phyloP scores from a whole-genome alignment of 2,329 filamentous ascomycete species.

The Tolypocladium tundrense region DNA sequence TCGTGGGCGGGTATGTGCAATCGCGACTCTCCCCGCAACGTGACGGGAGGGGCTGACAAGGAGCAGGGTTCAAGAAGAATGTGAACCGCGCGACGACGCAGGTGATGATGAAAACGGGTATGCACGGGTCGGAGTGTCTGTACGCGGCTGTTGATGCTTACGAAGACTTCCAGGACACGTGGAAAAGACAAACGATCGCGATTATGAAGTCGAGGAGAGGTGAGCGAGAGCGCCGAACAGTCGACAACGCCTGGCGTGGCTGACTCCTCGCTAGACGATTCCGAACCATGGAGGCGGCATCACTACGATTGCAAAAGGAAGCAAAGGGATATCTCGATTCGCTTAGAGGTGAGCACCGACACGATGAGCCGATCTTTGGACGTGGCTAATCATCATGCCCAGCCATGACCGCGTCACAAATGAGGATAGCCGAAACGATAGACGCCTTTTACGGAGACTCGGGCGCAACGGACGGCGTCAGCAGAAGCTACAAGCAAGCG shows the following conservation, averaged over 20 bases:
- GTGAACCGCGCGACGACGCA: constrained; percentile 98
- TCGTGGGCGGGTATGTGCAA: constrained; percentile 56
- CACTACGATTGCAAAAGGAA: constrained; percentile 88
- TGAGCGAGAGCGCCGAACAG: constrained; percentile 20
- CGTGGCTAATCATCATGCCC: background rate
- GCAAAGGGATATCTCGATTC: constrained; percentile 97
- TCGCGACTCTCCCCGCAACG: constrained; percentile 13
- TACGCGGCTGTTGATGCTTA: background rate
- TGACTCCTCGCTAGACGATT: constrained; percentile 57
- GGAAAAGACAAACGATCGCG: constrained; percentile 95
- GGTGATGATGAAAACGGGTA: constrained; percentile 99
- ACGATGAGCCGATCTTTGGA: background rate
- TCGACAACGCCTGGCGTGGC: background rate
- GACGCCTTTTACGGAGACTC: constrained; percentile 98
- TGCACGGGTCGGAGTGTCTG: constrained; percentile 10
- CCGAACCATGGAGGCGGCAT: constrained; percentile 93
- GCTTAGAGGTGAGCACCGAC: constrained; percentile 56
- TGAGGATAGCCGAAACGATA: constrained; percentile 98
- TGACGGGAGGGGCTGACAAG: constrained; percentile 15
- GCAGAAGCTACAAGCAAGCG: constrained; percentile 94
- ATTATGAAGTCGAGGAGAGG: constrained; percentile 97
- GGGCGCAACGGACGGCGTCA: constrained; percentile 88
- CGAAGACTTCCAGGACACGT: constrained; percentile 59
- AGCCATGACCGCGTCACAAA: constrained; percentile 99
- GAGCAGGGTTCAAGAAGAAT: constrained; percentile 62